phyloP scores from a whole-genome alignment of 495 filamentous ascomycete genomes.

The Penicillium turbatum region DNA sequence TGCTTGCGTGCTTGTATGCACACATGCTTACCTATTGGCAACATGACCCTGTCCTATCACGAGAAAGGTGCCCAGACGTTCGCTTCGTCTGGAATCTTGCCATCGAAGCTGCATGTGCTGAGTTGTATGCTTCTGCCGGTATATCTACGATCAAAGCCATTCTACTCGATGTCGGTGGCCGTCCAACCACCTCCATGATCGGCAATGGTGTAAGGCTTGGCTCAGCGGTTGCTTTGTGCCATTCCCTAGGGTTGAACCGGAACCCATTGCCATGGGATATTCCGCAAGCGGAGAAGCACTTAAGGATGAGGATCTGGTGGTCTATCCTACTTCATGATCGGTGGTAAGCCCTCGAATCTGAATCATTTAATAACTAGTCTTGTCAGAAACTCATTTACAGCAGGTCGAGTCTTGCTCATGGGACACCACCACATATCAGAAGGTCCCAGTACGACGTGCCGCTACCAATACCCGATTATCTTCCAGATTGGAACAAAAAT shows the following conservation, averaged over 20 bases:
- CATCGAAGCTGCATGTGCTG: constrained; percentile 5
- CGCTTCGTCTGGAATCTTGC: constrained; percentile 15
- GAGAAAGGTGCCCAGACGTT: constrained; percentile 7
- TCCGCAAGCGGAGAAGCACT: constrained; percentile 6
- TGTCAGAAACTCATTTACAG: neutral
- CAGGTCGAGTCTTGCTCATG: constrained; percentile 39
- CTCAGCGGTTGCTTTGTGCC: constrained; percentile 8
- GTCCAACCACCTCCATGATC: constrained; percentile 13
- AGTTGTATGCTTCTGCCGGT: constrained; percentile 9
- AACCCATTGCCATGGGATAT: constrained; percentile 16
- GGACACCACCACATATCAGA: constrained; percentile 32
- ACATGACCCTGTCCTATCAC: constrained; percentile 6
- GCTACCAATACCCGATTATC: constrained; percentile 24
- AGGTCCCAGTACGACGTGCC: constrained; percentile 40
- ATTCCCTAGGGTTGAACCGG: constrained; percentile 11
- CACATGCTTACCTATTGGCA: constrained; percentile 9
- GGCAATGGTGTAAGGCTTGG: constrained; percentile 12
- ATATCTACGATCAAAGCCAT: constrained; percentile 13
- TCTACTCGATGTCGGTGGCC: constrained; percentile 10
- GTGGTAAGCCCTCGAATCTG: neutral
- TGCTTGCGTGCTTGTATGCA: constrained; percentile 9
- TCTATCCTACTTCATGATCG: constrained; percentile 10
- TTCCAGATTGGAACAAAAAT: constrained; percentile 5
- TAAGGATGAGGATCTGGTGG: constrained; percentile 15
- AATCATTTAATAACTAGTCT: neutral